Conservation (phyloP, 1,139 yeast species). For the Taphrina pruni region DNA sequence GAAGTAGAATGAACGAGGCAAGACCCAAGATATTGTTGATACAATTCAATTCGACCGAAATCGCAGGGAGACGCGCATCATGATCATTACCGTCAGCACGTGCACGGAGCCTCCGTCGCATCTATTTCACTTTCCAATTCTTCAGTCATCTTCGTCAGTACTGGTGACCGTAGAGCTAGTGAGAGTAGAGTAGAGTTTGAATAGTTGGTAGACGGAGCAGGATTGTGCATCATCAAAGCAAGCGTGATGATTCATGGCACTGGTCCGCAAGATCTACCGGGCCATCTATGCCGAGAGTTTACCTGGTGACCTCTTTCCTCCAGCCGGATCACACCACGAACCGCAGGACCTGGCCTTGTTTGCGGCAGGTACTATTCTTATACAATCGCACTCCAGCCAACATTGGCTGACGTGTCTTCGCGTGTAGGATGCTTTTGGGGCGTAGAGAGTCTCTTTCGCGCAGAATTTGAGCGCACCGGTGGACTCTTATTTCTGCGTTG, state of each 20-base stretch:
- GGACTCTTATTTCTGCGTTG: not conserved
- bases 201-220: too few species aligned
- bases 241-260: constrained; percentile 6
- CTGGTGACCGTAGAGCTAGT: too few species aligned
- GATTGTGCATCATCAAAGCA: too few species aligned
- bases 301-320: not conserved
- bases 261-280: constrained; percentile 8
- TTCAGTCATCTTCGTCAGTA: too few species aligned
- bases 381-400: not conserved
- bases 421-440: constrained; percentile 31
- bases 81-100: not conserved
- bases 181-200: too few species aligned
- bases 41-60: not conserved
- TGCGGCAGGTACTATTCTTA: not conserved
- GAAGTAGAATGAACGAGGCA: not conserved
- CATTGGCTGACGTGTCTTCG: not conserved
- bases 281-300: not conserved
- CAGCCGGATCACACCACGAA: not conserved
- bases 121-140: not conserved
- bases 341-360: constrained; percentile 3
- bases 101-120: not conserved
- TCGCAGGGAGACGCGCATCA: not conserved
- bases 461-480: not conserved
- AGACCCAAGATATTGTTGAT: not conserved
- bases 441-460: constrained; percentile 3